Conservation (phyloP, 176 grass and related monocot genomes). For the Paspalum vaginatum region DNA sequence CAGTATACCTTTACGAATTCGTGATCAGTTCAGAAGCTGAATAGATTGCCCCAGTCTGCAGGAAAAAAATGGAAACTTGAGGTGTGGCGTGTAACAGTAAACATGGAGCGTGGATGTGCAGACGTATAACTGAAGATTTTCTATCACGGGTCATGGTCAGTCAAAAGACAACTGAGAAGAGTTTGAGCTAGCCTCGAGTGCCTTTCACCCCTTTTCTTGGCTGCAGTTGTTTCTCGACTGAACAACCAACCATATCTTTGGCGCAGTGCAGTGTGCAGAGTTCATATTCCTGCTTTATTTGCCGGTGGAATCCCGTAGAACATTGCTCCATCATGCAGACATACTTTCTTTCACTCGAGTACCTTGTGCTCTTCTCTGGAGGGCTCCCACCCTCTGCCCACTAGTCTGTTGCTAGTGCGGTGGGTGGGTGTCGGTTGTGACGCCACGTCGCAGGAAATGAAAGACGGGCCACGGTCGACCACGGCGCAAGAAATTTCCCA, state of each 20-base stretch:
- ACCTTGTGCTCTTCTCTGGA: neutral
- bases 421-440: conserved; percentile 16
- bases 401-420: conserved; percentile 29
- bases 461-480: neutral
- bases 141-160: neutral
- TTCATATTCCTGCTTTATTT: neutral
- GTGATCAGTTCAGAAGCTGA: no score
- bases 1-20: no score
- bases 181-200: neutral
- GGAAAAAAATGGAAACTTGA: neutral
- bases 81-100: neutral
- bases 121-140: neutral
- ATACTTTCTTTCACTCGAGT: neutral
- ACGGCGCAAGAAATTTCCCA: neutral
- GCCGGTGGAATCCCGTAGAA: neutral
- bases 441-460: conserved; percentile 15
- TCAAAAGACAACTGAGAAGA: neutral
- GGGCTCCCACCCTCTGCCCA: neutral
- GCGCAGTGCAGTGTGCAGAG: neutral
- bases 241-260: neutral
- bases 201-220: neutral
- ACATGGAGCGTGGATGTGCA: neutral
- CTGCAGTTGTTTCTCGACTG: neutral
- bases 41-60: no score
- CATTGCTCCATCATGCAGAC: neutral